phyloP scores from a whole-genome alignment of 371 early-diverging fungal species.

The Modicella reniformis region DNA sequence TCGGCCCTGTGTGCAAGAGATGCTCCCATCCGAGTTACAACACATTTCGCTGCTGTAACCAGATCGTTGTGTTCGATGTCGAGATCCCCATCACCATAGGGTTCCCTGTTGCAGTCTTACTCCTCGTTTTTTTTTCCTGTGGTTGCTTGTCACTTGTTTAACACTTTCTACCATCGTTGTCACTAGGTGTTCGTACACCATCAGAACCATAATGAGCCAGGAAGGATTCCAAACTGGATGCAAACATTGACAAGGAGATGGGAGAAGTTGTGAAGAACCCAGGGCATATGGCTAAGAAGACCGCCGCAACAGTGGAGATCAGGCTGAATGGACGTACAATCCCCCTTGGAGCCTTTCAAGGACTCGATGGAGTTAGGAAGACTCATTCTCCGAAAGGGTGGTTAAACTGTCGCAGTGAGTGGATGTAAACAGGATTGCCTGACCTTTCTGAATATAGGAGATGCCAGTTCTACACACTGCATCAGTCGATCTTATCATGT shows the following conservation, averaged over 20 bases:
- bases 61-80: constrained; percentile 92
- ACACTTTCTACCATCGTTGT: background rate
- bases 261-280: constrained; percentile 87
- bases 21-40: constrained; percentile 77
- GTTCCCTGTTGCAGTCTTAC: constrained; percentile 73
- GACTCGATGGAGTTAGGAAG: constrained; percentile 90
- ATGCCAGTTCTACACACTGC: no score
- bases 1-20: constrained; percentile 79
- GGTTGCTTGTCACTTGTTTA: background rate
- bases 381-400: constrained; percentile 85
- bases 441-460: no score
- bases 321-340: constrained; percentile 73
- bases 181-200: constrained; percentile 81
- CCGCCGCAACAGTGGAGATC: constrained; percentile 88
- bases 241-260: constrained; percentile 82
- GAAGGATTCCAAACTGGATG: constrained; percentile 74
- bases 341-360: constrained; percentile 85
- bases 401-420: constrained; percentile 92
- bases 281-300: constrained; percentile 78
- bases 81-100: constrained; percentile 92
- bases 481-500: no score
- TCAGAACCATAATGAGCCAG: constrained; percentile 83
- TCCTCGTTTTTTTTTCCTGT: background rate
- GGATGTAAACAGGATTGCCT: no score
- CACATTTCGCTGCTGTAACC: constrained; percentile 81